Conservation (phyloP, 441 rosid species). For the Flueggea neowawraea region DNA sequence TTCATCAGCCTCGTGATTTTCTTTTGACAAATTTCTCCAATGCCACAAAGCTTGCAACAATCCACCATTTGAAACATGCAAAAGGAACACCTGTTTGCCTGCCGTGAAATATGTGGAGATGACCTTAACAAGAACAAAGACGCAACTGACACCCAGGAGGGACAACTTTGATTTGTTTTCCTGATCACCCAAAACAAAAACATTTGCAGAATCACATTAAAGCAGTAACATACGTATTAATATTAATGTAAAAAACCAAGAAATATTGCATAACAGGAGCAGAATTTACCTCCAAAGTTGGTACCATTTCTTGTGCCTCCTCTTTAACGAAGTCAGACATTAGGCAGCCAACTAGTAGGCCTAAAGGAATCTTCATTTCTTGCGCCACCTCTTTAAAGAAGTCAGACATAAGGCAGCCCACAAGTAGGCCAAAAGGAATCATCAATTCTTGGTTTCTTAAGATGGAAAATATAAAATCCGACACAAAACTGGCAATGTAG, state of each 20-base stretch:
- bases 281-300: slow-evolving; percentile 24
- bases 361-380: slow-evolving; percentile 41
- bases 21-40: slow-evolving; percentile 27
- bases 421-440: slow-evolving; percentile 42
- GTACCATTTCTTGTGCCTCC: slow-evolving; percentile 19
- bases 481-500: slow-evolving; percentile 22
- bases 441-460: slow-evolving; percentile 34
- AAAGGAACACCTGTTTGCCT: slow-evolving; percentile 22
- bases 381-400: slow-evolving; percentile 29
- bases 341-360: slow-evolving; percentile 40
- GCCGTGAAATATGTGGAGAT: slow-evolving; percentile 22
- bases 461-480: slow-evolving; percentile 39
- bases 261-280: not conserved
- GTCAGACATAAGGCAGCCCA: slow-evolving; percentile 38
- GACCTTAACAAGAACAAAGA: slow-evolving; percentile 34
- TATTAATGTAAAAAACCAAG: not conserved
- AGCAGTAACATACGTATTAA: too few relatives aligned
- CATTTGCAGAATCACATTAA: not conserved
- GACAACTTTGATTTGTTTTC: slow-evolving; percentile 20
- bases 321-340: slow-evolving; percentile 35
- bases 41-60: slow-evolving; percentile 47
- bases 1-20: slow-evolving; percentile 4
- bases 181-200: slow-evolving; percentile 18
- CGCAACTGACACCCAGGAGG: slow-evolving; percentile 24
- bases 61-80: slow-evolving; percentile 54